These are phyloP conservation scores for Carex cristatella DNA, from an alignment of 176 grass and related monocot genomes.

Conservation along the genomic window DNA sequence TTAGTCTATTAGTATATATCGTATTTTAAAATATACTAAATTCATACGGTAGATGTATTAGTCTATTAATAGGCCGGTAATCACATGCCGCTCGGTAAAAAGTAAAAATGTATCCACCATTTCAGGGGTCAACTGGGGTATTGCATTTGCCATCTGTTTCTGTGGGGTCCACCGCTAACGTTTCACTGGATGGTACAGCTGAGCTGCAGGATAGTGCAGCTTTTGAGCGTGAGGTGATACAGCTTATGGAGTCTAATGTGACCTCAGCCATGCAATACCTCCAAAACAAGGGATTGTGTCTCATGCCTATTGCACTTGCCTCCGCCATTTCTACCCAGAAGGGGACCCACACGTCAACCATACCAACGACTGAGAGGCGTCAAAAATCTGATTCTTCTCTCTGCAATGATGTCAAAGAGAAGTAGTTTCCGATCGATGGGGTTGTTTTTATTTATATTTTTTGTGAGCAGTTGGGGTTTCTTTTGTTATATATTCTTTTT, in stretches of 20 bases:
- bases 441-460: neutral
- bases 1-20: no score
- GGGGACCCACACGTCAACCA: conserved; percentile 26
- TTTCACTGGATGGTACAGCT: conserved; percentile 20
- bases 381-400: conserved; percentile 2
- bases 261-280: conserved; percentile 72
- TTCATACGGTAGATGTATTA: no score
- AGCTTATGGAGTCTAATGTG: conserved; percentile 70
- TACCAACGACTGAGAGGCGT: conserved; percentile 25
- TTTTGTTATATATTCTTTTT: neutral
- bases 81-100: neutral
- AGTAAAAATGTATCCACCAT: neutral
- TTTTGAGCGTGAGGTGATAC: conserved; percentile 66
- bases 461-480: neutral
- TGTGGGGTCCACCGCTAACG: conserved; percentile 22
- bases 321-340: conserved; percentile 58
- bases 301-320: conserved; percentile 81
- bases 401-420: neutral
- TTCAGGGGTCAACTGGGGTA: conserved; percentile 4
- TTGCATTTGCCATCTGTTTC: neutral
- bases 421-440: neutral
- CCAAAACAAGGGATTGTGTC: conserved; percentile 72
- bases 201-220: conserved; percentile 28
- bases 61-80: neutral
- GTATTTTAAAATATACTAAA: no score